Percentiles rank a stretch among this genome's conserved stretches.
These are phyloP conservation scores for Camelina sativa DNA, from an alignment of 345 rosid species.

Conservation along the genomic window DNA sequence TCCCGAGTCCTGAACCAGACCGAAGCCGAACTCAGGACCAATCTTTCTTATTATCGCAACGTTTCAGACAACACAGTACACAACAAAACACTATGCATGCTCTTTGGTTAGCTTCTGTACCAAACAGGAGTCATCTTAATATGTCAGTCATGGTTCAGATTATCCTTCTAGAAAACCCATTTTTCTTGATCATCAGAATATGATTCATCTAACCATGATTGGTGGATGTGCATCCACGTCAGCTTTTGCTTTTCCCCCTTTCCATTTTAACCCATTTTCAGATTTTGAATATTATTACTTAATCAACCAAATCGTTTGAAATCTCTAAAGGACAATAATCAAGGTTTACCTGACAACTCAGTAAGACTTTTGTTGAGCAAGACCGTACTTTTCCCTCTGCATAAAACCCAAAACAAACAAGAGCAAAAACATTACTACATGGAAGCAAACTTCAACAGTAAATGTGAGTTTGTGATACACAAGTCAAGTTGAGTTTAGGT, in stretches of 20 bases:
- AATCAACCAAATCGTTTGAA: background rate
- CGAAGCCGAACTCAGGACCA: background rate
- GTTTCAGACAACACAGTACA: constrained; percentile 2
- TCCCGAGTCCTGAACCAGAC: background rate
- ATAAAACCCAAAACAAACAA: constrained; percentile 16
- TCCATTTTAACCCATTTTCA: constrained; percentile 26
- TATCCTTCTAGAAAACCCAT: constrained; percentile 36
- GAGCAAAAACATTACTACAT: constrained; percentile 14
- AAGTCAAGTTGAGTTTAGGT: background rate
- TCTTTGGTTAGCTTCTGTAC: constrained; percentile 30
- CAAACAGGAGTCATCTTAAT: constrained; percentile 34
- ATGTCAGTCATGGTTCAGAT: constrained; percentile 28
- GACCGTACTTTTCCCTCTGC: constrained; percentile 40
- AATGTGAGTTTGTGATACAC: too few species aligned
- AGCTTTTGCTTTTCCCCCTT: constrained; percentile 40
- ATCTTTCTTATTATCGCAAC: constrained; percentile 6
- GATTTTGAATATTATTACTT: constrained; percentile 12
- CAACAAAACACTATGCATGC: constrained; percentile 5
- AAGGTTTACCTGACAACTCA: constrained; percentile 39
- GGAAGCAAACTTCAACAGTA: background rate
- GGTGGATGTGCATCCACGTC: constrained; percentile 45
- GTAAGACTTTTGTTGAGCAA: constrained; percentile 39
- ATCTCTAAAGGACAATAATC: constrained; percentile 10
- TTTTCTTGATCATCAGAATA: constrained; percentile 37
- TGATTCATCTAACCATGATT: constrained; percentile 40